Base-by-base conservation (phyloP, 108 stramenopile genomes). In the Stephanodiscus triporus region DNA sequence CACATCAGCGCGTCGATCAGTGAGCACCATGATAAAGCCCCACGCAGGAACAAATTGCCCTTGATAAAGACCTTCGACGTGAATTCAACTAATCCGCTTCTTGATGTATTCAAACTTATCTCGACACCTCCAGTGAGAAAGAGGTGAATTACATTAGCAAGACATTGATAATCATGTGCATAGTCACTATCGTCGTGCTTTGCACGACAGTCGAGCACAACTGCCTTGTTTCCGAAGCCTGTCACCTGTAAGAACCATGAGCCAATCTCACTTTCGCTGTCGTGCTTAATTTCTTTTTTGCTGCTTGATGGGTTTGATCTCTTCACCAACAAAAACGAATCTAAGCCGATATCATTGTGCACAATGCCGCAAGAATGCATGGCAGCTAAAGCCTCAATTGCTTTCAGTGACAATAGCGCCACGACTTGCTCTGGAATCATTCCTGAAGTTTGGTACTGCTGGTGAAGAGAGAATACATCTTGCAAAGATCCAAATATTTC, bases 141-240 rank as follows among this genome's bases (percentile, higher is more conserved):
- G 9, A 69, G 19, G 20, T 80, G 79, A 19, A 80, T 68, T 0
- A 74, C 68, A 54, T 80, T 80, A 42, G 79, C 79, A 26, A 80
- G 72, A 63, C 72, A 68, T n/a, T 68, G 66, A 48, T 74, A 80
- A 80, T 80, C 79, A 40, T 80, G 67, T 50, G 68, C 72, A 43
- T 67, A 80, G 47, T 74, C 63, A 32, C 27, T 55, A 34, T 70
- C 47, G 38, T 49, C 11, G 62, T 68, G 73, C 7, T 53, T 36
- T 30, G 68, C 63, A 4, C 74, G 47, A 47, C 72, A 63, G 13
- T 63, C 48, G 62, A 80, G 19, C 11, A 80, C 47, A 45, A 73
- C 13, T 14, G 79, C 67, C 34, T 80, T 73, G 61, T 80, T 26
- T 22, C 79, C 79, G 51, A 80, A 80, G 9, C 79, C 79, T 63